phyloP scores from a whole-genome alignment of 371 early-diverging fungal genomes.

The Mortierella sp. region DNA sequence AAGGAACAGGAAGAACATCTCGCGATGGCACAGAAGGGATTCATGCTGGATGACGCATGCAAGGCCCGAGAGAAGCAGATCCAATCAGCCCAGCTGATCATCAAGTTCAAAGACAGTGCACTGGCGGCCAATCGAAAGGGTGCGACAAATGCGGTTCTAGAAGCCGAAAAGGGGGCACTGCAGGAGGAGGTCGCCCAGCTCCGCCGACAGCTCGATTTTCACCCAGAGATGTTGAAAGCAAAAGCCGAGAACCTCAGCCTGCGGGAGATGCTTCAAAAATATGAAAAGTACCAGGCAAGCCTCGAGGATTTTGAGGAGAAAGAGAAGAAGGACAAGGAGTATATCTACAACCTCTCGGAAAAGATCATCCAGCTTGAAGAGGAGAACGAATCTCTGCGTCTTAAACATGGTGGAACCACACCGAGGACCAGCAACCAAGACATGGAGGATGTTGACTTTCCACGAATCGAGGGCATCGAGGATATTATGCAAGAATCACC shows the following conservation, averaged over 20 bases:
- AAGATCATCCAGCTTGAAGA: conserved; percentile 33
- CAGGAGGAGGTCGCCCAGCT: conserved; percentile 42
- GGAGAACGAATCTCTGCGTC: conserved; percentile 33
- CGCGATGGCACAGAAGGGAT: conserved; percentile 36
- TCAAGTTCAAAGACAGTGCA: conserved; percentile 51
- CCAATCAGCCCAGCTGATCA: conserved; percentile 45
- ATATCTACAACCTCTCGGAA: conserved; percentile 27
- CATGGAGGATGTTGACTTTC: conserved; percentile 38
- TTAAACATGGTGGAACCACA: conserved; percentile 25
- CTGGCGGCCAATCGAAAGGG: conserved; percentile 46
- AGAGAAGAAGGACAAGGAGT: conserved; percentile 46
- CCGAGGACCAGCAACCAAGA: conserved; percentile 17
- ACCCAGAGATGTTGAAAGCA: conserved; percentile 54
- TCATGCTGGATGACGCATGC: conserved; percentile 48
- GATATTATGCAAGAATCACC: conserved; percentile 54
- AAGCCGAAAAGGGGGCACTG: conserved; percentile 40
- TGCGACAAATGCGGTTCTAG: conserved; percentile 25
- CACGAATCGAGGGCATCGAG: conserved; percentile 35
- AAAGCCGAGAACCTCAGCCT: conserved; percentile 49
- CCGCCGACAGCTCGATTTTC: conserved; percentile 40
- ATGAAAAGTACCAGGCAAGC: conserved; percentile 41
- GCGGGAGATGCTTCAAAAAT: conserved; percentile 38
- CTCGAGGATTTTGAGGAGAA: conserved; percentile 48
- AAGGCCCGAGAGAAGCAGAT: conserved; percentile 53
- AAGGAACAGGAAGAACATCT: conserved; percentile 38